Base-by-base conservation (phyloP, 306 rosid species). In the Vigna angularis region DNA sequence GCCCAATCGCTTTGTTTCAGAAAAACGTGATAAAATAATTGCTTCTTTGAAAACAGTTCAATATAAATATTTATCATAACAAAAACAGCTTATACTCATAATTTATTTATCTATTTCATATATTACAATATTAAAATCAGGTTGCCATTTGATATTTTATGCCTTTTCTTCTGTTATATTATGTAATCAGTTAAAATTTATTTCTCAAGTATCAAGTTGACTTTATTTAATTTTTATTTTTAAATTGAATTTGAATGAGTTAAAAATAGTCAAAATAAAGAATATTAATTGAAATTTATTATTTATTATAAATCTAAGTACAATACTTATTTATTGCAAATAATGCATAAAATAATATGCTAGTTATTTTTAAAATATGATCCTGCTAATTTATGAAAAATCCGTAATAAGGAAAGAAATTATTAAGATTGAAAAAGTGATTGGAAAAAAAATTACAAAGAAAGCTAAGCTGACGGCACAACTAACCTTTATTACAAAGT, bases 401-500 rank as follows among this genome's bases (percentile, higher is more conserved):
- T 63, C 4, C 13, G 3, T 61, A 50, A 52, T 3, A n/a, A 6
- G 2, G 0, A 52, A 51, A n/a, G 3, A 50, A 53, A 7, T 0
- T 56, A 50, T 50, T 17, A 52, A 17, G 18, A 52, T 9, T 11
- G 11, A 22, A 56, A 12, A 18, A 55, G 26, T 24, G 20, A 0
- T 16, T 15, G 45, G 22, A 20, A 36, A 36, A 38, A 18, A 42
- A 40, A 10, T 40, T 64, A 36, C 12, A 64, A 38, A 64, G 30
- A 38, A 36, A 66, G 72, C 72, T 42, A 42, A 66, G 53, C 6
- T 44, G 72, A 66, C 72, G 53, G 53, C 53, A 66, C 53, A 42
- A 20, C 72, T 42, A 66, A 42, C n/a, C n/a, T 65, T 65, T 65
- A 65, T 20, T 66, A 20, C 53, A 66, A 66, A 17, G 53, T 66